Evolutionary conservation across 306 rosid species (phyloP).

Genomic region (Myrica gale): DNA sequence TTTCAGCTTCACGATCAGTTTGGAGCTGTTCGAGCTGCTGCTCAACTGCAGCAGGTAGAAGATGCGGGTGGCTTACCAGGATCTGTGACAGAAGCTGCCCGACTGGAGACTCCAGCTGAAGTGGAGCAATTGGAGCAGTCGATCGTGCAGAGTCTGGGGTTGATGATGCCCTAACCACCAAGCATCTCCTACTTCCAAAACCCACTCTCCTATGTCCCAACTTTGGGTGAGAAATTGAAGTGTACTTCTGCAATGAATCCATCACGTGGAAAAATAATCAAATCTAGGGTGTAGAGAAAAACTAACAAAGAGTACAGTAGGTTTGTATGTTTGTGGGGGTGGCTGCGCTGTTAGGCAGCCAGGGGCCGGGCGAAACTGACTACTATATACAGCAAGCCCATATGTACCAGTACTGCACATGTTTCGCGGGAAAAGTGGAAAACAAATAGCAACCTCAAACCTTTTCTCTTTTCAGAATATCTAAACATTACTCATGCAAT

Average conservation of each 20-base stretch:
- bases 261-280: constrained; percentile 9
- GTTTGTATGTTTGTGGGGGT: background rate
- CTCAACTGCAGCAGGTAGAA: constrained; percentile 90
- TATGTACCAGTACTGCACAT: background rate
- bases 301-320: background rate
- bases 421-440: background rate
- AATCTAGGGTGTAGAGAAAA: background rate
- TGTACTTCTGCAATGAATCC: constrained; percentile 38
- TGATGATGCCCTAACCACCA: constrained; percentile 48
- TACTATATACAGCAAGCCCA: background rate
- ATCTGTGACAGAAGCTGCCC: constrained; percentile 89
- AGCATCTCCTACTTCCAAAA: constrained; percentile 46
- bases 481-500: background rate
- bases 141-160: constrained; percentile 50
- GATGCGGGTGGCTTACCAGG: constrained; percentile 83
- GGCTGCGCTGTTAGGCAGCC: too few species aligned
- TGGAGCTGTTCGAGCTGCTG: constrained; percentile 91
- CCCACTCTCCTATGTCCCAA: constrained; percentile 37
- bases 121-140: constrained; percentile 64
- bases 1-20: constrained; percentile 73
- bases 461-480: background rate
- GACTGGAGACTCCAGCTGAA: constrained; percentile 82
- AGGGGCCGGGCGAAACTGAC: background rate
- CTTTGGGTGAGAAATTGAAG: constrained; percentile 42
- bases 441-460: too few species aligned